phyloP scores from a whole-genome alignment of 768 basidiomycete species.

The Phylloporus rhodoxanthus region DNA sequence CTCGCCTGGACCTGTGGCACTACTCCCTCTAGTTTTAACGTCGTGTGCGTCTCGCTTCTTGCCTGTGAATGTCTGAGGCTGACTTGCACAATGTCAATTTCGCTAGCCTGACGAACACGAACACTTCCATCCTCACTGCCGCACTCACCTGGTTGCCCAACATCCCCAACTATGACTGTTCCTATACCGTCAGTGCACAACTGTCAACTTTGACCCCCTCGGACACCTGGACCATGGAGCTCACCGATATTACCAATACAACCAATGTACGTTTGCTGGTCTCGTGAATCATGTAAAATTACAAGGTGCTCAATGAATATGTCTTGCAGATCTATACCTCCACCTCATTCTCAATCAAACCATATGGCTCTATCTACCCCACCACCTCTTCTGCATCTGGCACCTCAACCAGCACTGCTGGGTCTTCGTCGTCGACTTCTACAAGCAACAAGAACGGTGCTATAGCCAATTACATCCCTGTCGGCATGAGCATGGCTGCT shows the following conservation, averaged over 20 bases:
- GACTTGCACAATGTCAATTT: conserved; percentile 5
- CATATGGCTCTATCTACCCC: conserved; percentile 50
- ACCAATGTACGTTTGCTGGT: conserved; percentile 42
- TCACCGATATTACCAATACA: conserved; percentile 47
- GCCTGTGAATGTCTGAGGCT: conserved; percentile 3
- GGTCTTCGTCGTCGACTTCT: conserved; percentile 17
- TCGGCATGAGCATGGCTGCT: conserved; percentile 27
- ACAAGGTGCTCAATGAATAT: background rate
- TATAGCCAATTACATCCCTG: conserved; percentile 20
- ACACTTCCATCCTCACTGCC: conserved; percentile 34
- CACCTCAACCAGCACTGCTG: conserved; percentile 19
- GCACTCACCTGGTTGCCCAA: conserved; percentile 41
- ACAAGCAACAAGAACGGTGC: conserved; percentile 4
- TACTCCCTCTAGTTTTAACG: conserved; percentile 40
- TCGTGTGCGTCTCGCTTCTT: conserved; percentile 32
- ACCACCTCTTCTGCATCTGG: conserved; percentile 21
- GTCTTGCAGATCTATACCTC: conserved; percentile 51
- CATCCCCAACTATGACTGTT: conserved; percentile 55
- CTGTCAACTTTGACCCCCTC: conserved; percentile 39
- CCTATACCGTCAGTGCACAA: conserved; percentile 43
- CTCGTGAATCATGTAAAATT: background rate
- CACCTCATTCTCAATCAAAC: conserved; percentile 54
- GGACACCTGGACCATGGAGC: conserved; percentile 43
- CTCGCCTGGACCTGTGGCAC: conserved; percentile 53
- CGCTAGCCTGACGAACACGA: conserved; percentile 41